Conservation (phyloP, 305 asterid species). For the Fraxinus latifolia region DNA sequence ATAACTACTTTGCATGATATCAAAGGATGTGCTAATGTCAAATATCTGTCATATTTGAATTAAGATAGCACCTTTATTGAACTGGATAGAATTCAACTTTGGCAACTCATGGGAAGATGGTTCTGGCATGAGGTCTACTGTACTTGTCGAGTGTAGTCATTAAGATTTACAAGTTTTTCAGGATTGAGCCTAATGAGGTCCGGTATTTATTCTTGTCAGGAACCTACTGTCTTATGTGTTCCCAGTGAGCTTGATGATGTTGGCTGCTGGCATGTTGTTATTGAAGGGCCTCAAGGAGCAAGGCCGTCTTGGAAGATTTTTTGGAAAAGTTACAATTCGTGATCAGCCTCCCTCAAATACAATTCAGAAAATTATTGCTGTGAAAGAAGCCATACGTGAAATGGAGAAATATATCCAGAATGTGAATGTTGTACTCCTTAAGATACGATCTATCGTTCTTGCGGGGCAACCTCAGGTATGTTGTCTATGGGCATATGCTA, state of each 20-base stretch:
- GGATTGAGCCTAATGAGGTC: conserved; percentile 10
- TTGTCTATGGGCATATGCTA: neutral
- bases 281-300: conserved; percentile 93
- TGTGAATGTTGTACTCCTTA: conserved; percentile 73
- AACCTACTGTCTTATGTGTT: conserved; percentile 69
- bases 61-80: neutral
- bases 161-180: neutral
- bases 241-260: conserved; percentile 71
- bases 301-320: conserved; percentile 92
- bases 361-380: conserved; percentile 80
- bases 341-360: conserved; percentile 97
- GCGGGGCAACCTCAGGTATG: conserved; percentile 93
- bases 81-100: neutral
- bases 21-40: neutral
- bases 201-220: conserved; percentile 41
- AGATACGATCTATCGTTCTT: conserved; percentile 72
- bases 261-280: conserved; percentile 69
- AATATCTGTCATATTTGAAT: neutral
- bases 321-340: conserved; percentile 79
- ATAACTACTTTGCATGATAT: neutral
- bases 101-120: neutral
- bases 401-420: conserved; percentile 79
- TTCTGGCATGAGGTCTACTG: neutral
- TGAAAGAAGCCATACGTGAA: conserved; percentile 90
- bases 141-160: neutral